Base-by-base conservation (phyloP, 2,329 filamentous ascomycete genomes). In the Ceratocystis harringtonii region DNA sequence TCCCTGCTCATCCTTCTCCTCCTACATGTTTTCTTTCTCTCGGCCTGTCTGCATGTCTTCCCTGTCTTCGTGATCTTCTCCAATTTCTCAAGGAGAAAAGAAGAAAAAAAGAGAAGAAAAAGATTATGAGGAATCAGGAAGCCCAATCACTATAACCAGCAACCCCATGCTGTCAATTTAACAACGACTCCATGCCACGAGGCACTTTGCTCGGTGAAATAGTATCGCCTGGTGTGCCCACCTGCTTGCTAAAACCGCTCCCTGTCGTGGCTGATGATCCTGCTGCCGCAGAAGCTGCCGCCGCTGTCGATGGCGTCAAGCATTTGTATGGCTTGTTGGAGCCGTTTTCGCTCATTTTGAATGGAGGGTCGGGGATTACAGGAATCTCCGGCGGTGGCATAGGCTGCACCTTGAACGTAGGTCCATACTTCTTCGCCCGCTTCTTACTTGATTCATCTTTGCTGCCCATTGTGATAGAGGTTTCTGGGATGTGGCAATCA, bases 191-290 rank as follows among this genome's bases (percentile, higher is more conserved):
- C 75, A 80, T 75, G 36, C 73, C 74, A 17, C 72, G 72, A 3
- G 78, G 79, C 22, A 76, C 70, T 2, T 74, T 76, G 32, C 71
- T 74, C 5, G 78, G 77, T 30, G 78, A 79, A 45, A 80, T 78
- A 5, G 78, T 79, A 25, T 75, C 71, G 43, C 57, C 8, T 48
- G 41, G 17, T 5, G 45, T 17, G 7, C 61, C 6, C 28, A 58
- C n/a, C 19, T 58, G 52, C 52, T 58, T 58, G 52, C 15, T 58
- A 28, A 28, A 60, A 15, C 22, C 43, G 17, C 7, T 63, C 30
- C 48, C 44, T 22, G 52, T 5, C 22, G 62, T 7, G 17, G 55
- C 30, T 30, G 57, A 61, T 5, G 32, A 12, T 36, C 48, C 12
- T 45, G 55, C 5, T 48, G 45, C 52, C 8, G 62, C 48, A 30